A percentile compares a stretch with the other conserved stretches of the same genome.
Conservation (phyloP, 805 yeast genomes). For the Maudiozyma serrabonitensis region DNA sequence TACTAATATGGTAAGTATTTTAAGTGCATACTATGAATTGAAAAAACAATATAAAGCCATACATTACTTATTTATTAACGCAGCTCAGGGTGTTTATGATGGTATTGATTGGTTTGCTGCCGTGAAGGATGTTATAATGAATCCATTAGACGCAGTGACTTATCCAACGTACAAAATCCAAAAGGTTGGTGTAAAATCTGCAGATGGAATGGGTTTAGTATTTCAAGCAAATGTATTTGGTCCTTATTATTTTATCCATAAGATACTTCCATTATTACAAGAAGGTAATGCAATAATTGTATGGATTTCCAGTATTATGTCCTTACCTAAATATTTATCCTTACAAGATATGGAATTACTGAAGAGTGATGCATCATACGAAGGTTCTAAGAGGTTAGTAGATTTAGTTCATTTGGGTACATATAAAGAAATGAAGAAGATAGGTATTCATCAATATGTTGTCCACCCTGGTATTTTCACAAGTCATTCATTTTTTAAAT, state of each 20-base stretch:
- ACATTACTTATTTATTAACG: constrained; percentile 75
- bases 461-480: constrained; percentile 93
- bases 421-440: constrained; percentile 39
- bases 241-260: constrained; percentile 76
- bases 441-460: constrained; percentile 61
- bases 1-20: constrained; percentile 75
- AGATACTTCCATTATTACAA: constrained; percentile 44
- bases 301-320: constrained; percentile 83
- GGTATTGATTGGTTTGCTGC: constrained; percentile 88
- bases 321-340: constrained; percentile 64
- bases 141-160: constrained; percentile 79
- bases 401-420: constrained; percentile 76
- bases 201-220: constrained; percentile 75
- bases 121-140: constrained; percentile 47
- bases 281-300: constrained; percentile 54
- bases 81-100: constrained; percentile 79
- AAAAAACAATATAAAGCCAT: constrained; percentile 52
- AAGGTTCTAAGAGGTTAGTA: constrained; percentile 81
- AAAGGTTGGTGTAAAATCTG: constrained; percentile 61
- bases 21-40: constrained; percentile 65
- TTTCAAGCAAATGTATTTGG: constrained; percentile 97
- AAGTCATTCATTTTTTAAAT: constrained; percentile 68
- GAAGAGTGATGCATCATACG: constrained; percentile 61
- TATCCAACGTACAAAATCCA: constrained; percentile 81
- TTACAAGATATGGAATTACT: constrained; percentile 67